Evolutionary conservation across 179 eudicot species (phyloP).

Genomic region (Spinacia oleracea): DNA sequence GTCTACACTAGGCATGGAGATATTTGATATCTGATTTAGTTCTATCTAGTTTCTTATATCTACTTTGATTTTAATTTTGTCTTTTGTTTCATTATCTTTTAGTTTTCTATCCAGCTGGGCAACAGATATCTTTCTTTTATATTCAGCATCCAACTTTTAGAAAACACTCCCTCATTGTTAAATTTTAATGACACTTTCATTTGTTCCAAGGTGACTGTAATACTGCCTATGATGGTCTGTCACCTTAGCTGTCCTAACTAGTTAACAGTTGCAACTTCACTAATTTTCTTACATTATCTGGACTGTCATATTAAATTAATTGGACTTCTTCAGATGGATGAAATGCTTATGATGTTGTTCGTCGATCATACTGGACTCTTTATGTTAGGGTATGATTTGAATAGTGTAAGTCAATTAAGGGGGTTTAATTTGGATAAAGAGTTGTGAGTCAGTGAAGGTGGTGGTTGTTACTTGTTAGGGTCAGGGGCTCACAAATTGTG

Average conservation of each 20-base stretch:
- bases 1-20: background rate
- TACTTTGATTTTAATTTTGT: background rate
- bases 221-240: background rate
- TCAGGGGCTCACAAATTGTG: no score
- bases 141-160: background rate
- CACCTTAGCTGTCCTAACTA: background rate
- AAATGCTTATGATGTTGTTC: background rate
- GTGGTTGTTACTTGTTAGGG: no score
- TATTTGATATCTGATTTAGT: background rate
- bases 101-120: background rate
- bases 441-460: background rate
- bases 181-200: background rate
- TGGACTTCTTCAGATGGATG: background rate
- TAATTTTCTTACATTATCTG: background rate
- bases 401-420: background rate
- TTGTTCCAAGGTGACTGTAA: background rate
- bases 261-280: background rate
- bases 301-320: background rate
- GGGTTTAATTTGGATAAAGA: background rate
- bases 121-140: background rate
- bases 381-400: background rate
- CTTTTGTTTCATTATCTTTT: background rate
- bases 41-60: background rate
- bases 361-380: background rate
- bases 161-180: background rate